These are phyloP conservation scores for Funneliformis geosporum DNA, from an alignment of 192 early-diverging fungal genomes.

Conservation along the genomic window DNA sequence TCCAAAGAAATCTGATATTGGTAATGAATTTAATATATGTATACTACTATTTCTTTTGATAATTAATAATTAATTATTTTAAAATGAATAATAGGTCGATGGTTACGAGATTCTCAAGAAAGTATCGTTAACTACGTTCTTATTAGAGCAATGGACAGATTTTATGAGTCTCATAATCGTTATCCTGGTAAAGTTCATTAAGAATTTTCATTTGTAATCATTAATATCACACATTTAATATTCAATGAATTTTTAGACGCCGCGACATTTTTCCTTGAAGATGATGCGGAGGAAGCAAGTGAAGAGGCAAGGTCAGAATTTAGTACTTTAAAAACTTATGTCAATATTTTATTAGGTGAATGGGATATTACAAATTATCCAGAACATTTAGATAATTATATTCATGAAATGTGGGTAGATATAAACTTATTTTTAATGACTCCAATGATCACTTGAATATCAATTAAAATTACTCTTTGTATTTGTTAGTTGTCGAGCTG, in stretches of 20 bases:
- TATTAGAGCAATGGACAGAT: constrained; percentile 67
- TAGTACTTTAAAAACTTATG: constrained; percentile 46
- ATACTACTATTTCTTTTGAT: too few species aligned
- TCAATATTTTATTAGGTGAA: constrained; percentile 44
- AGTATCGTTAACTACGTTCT: constrained; percentile 65
- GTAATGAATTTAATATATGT: constrained; percentile 39
- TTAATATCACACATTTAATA: background rate
- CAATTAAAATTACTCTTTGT: background rate
- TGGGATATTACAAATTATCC: constrained; percentile 40
- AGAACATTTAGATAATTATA: constrained; percentile 53
- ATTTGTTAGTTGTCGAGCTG: constrained; percentile 60
- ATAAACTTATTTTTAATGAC: background rate
- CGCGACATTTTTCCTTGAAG: constrained; percentile 25
- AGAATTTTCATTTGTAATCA: background rate
- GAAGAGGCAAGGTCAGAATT: constrained; percentile 33
- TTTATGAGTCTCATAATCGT: constrained; percentile 54
- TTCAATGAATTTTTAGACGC: constrained; percentile 13
- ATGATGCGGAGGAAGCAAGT: constrained; percentile 55
- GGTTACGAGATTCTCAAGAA: constrained; percentile 53
- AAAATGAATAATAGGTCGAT: constrained; percentile 39
- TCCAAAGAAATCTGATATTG: constrained; percentile 49
- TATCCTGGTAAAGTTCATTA: constrained; percentile 59
- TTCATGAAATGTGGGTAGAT: constrained; percentile 65
- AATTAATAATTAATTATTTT: background rate
- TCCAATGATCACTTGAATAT: background rate